Base-by-base conservation (phyloP, 805 yeast genomes). In the Monosporozyma yasuniensis region DNA sequence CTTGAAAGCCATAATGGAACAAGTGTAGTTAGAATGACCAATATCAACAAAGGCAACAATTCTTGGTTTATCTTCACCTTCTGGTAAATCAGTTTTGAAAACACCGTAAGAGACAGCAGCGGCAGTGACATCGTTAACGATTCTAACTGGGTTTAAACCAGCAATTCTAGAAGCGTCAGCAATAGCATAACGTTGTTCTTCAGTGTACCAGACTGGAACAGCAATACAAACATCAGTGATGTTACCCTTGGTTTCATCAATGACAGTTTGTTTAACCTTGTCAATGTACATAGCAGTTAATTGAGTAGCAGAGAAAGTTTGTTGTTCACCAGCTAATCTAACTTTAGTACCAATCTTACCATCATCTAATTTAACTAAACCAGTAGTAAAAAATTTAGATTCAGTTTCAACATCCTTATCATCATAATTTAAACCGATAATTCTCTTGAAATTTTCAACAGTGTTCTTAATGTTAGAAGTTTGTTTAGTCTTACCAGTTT, bases 41-140 rank as follows among this genome's bases (percentile, higher is more conserved):
- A 95, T 87, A 72, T 93, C 99, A 53, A 93, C 83, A 63, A 93
- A 87, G 47, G 95, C 97, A 61, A 93, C 85, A 65, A 79, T 84
- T 75, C 85, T 83, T 65, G 90, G 84, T 70, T 84, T 85, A 63
- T 87, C 96, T 47, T 65, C 69, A 48, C 59, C 65, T 71, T 89
- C 98, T 64, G 98, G 96, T 64, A 93, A 78, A 67, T 91, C 97
- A 58, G 86, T 79, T 80, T 93, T 90, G 84, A 93, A 93, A 54
- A 93, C 96, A 77, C 99, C 99, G 76, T 93, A 95, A 61, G 97
- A 95, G 57, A 93, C 96, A 63, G 97, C 98, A 54, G 99, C 99
- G 54, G 99, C 98, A 51, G 98, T 90, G 58, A 87, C 84, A 70
- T 93, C 99, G 71, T 93, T 93, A 61, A 93, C 96, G 56, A 93